Percentiles rank a stretch among this genome's conserved stretches.
Evolutionary conservation across 2,329 filamentous ascomycete species (phyloP).

Genomic region (Alternaria gaisen): DNA sequence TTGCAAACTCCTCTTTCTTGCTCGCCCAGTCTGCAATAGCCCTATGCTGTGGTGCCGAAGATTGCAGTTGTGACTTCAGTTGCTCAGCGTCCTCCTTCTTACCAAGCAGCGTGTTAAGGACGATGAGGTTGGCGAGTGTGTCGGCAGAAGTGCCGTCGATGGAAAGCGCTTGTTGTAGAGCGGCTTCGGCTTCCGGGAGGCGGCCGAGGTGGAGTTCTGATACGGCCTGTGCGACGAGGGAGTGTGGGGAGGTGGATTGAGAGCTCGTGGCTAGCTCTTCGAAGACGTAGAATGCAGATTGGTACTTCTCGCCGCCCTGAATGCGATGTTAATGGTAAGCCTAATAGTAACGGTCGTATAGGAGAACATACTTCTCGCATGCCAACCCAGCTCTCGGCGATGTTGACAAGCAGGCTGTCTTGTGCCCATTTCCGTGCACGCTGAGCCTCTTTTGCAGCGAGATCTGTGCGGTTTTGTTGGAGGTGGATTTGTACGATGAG

Average conservation of each 20-base stretch:
- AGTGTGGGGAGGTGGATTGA: conserved; percentile 77
- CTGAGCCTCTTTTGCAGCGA: conserved; percentile 87
- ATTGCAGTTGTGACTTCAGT: conserved; percentile 61
- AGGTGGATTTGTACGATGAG: conserved; percentile 93
- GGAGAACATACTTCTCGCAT: conserved; percentile 75
- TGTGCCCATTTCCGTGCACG: conserved; percentile 93
- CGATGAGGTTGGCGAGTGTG: conserved; percentile 82
- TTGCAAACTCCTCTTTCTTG: conserved; percentile 89
- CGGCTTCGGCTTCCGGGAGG: conserved; percentile 86
- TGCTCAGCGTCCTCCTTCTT: conserved; percentile 69
- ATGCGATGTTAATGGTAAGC: conserved; percentile 25
- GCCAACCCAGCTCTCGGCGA: conserved; percentile 95
- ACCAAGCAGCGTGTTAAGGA: conserved; percentile 79
- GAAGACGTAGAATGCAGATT: conserved; percentile 96
- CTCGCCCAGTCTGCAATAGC: conserved; percentile 78
- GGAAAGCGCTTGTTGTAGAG: conserved; percentile 79
- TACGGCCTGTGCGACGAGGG: conserved; percentile 86
- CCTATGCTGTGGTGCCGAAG: conserved; percentile 71
- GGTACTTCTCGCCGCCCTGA: conserved; percentile 93
- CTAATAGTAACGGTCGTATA: too few species aligned
- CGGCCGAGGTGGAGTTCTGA: conserved; percentile 91
- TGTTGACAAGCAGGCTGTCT: conserved; percentile 89
- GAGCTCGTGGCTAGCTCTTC: conserved; percentile 93
- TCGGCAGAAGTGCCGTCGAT: conserved; percentile 76
- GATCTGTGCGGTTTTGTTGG: conserved; percentile 87